These are phyloP conservation scores for Pisolithus orientalis DNA, from an alignment of 768 basidiomycete genomes.

Conservation along the genomic window DNA sequence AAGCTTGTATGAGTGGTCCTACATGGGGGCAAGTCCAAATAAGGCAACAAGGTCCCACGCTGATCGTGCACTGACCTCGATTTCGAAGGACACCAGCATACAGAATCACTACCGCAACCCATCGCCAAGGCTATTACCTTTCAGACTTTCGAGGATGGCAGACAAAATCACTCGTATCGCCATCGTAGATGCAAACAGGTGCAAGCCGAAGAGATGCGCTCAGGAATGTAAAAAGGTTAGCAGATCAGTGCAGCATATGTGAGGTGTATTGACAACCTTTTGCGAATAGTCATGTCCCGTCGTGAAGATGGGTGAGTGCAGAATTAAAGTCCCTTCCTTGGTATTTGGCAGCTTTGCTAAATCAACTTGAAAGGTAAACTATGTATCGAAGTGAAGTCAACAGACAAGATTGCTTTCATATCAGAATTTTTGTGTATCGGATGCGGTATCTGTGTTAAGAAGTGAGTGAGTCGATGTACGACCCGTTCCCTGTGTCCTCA, in stretches of 20 bases:
- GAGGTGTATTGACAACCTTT: constrained; percentile 2
- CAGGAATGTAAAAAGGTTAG: constrained; percentile 96
- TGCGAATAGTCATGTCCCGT: constrained; percentile 78
- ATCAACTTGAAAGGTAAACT: constrained; percentile 65
- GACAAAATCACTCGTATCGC: constrained; percentile 99
- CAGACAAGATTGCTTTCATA: constrained; percentile 97
- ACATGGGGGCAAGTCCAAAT: neutral
- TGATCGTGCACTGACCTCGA: neutral
- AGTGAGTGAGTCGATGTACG: constrained; percentile 45
- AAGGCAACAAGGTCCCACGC: neutral
- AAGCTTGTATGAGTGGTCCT: too few relatives aligned
- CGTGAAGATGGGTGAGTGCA: constrained; percentile 83
- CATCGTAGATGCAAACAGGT: constrained; percentile 85
- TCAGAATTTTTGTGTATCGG: constrained; percentile 99
- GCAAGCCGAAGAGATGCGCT: constrained; percentile 94
- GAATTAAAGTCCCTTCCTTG: neutral
- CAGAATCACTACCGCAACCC: neutral
- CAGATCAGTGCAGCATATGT: constrained; percentile 4
- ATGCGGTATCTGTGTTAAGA: constrained; percentile 99
- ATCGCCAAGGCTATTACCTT: neutral
- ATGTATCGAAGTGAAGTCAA: constrained; percentile 95
- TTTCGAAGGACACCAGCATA: neutral
- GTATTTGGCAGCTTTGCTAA: neutral
- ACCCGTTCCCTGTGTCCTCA: neutral
- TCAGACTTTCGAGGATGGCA: constrained; percentile 43